A percentile compares a stretch with the other conserved stretches of the same genome.
Evolutionary conservation across 371 early-diverging fungal species (phyloP).

Genomic region (Paraphysoderma sedebokerense): DNA sequence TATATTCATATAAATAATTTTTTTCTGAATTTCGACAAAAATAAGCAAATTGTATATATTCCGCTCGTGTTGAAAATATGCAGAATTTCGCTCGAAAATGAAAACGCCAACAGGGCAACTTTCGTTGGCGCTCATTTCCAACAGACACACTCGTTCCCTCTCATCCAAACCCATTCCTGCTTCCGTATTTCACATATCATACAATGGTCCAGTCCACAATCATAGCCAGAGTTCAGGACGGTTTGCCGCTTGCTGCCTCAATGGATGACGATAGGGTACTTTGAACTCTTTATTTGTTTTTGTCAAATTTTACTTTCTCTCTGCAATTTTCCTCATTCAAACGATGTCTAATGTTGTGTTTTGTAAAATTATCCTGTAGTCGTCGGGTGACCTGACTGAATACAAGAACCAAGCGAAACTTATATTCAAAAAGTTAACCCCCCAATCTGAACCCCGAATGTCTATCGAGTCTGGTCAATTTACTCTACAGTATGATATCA

Average conservation of each 20-base stretch:
- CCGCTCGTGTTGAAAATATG: no score
- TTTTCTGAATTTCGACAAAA: no score
- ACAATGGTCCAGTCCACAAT: conserved; percentile 87
- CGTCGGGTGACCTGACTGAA: conserved; percentile 66
- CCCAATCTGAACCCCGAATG: conserved; percentile 76
- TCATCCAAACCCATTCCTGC: no score
- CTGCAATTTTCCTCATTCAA: not conserved
- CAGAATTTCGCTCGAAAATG: no score
- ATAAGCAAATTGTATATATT: no score
- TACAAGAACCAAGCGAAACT: conserved; percentile 86
- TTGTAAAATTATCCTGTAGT: not conserved
- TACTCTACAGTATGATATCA: conserved; percentile 57
- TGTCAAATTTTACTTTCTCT: not conserved
- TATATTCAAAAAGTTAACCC: conserved; percentile 65
- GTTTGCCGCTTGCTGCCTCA: conserved; percentile 85
- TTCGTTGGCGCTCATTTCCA: no score
- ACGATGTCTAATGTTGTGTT: not conserved
- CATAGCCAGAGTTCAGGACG: conserved; percentile 86
- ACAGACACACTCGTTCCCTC: no score
- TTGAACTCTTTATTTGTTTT: not conserved
- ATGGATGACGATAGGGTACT: conserved; percentile 92
- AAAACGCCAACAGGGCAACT: no score
- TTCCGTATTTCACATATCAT: not conserved
- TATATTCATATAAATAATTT: no score
- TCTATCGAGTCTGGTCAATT: conserved; percentile 84